These are phyloP conservation scores for Phaffia australis DNA, from an alignment of 768 basidiomycete genomes.

Conservation along the genomic window DNA sequence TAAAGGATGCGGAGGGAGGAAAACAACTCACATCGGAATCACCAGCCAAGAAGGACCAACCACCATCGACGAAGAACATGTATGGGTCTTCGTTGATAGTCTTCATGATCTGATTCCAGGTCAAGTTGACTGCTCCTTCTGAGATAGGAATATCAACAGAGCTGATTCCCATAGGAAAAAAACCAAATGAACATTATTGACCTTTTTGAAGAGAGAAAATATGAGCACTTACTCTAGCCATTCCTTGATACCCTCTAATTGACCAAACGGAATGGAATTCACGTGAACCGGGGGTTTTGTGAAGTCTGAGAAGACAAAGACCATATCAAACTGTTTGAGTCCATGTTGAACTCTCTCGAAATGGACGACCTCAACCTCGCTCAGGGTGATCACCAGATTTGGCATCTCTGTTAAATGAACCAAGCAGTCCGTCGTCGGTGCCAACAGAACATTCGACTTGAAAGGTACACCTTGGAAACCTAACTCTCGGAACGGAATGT, in stretches of 20 bases:
- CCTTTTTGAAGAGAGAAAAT: background rate
- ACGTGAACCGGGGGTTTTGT: slow-evolving; percentile 83
- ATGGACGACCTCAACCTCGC: slow-evolving; percentile 92
- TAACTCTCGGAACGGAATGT: slow-evolving; percentile 92
- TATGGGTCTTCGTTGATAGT: slow-evolving; percentile 55
- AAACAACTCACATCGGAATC: slow-evolving; percentile 53
- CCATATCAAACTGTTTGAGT: slow-evolving; percentile 91
- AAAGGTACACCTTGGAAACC: slow-evolving; percentile 95
- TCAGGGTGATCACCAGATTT: slow-evolving; percentile 86
- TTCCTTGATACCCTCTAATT: slow-evolving; percentile 89
- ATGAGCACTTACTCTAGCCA: slow-evolving; percentile 81
- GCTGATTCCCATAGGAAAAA: slow-evolving; percentile 42
- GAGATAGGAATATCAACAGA: slow-evolving; percentile 94
- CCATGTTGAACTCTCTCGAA: slow-evolving; percentile 94
- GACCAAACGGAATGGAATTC: slow-evolving; percentile 81
- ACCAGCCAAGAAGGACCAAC: slow-evolving; percentile 75
- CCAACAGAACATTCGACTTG: slow-evolving; percentile 84
- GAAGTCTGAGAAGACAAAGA: slow-evolving; percentile 96
- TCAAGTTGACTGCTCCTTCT: slow-evolving; percentile 92
- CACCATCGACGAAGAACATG: slow-evolving; percentile 92
- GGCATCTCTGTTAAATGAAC: slow-evolving; percentile 91
- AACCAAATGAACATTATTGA: slow-evolving; percentile 8
- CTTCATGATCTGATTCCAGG: slow-evolving; percentile 98
- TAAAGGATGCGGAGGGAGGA: background rate
- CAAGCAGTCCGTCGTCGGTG: slow-evolving; percentile 93